Evolutionary conservation across 2,329 filamentous ascomycete genomes (phyloP), one percentile per base, ranked within the genome.

Genomic region (Hypoxylon sp.): DNA sequence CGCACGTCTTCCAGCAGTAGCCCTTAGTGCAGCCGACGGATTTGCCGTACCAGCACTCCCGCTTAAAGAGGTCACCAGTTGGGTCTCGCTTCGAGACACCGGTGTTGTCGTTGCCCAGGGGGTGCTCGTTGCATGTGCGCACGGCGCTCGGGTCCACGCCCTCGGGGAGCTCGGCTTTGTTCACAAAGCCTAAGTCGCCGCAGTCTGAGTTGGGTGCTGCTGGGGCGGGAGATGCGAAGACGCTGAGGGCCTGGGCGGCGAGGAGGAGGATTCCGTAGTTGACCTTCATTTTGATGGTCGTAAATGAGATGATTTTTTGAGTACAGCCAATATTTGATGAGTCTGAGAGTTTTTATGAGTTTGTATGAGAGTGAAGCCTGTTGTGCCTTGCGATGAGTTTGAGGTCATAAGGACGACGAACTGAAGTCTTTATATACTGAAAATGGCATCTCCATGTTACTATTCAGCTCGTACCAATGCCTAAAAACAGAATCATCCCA

Each of bases 1-100:
- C 55, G 33, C 63, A 65, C 31, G 17, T 39, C 63, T 65, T 65
- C 55, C 50, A 65, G 63, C 48, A 65, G 39, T 59, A 65, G 39
- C 62, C 54, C 8, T 65, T 44, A 29, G 11, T 42, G 50, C 63
- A 60, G 10, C 63, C 50, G 5, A 24, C 22, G 5, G 50, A 13
- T 22, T 55, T 54, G 19, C 55, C 63, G 47, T 60, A 33, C 48
- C 55, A 55, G 42, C 63, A 65, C 50, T 22, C 50, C 3, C 63
- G 54, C 42, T 65, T 51, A n/a, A 55, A 50, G 37, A 60, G 55
- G n/a, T 19, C 42, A 6, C 22, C 24, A 17, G 17, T 9, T 22
- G 33, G 19, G 29, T 50, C 13, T 2, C 47, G 54, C 39, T 42
- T 17, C 0, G 31, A 5, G 1, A 54, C 5, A 13, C 6, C 42